Conservation (phyloP, 2,329 filamentous ascomycete species). For the Taxawa tesnikishii region DNA sequence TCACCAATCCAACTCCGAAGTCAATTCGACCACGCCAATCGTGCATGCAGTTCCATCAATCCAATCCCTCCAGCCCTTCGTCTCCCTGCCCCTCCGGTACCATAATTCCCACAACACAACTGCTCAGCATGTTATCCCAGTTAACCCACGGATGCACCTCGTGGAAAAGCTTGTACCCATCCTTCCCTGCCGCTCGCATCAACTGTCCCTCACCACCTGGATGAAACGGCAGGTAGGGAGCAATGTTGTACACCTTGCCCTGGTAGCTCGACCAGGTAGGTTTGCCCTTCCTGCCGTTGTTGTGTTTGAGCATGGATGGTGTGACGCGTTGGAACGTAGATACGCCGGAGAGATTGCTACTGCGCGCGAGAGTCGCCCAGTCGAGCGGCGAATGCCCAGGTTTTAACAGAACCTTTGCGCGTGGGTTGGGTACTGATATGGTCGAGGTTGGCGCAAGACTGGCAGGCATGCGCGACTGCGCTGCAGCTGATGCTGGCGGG, state of each 20-base stretch:
- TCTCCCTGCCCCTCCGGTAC: constrained; percentile 36
- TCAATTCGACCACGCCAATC: background rate
- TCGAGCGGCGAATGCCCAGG: constrained; percentile 91
- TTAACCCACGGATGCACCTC: constrained; percentile 58
- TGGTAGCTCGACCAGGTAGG: constrained; percentile 87
- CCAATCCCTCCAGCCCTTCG: constrained; percentile 44
- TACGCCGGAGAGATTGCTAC: constrained; percentile 35
- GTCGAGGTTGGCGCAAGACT: constrained; percentile 23
- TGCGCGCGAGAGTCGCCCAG: constrained; percentile 78
- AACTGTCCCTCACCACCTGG: constrained; percentile 74
- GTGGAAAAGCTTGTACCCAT: constrained; percentile 51
- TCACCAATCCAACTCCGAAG: background rate
- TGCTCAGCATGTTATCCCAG: constrained; percentile 53
- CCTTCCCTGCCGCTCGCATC: constrained; percentile 65
- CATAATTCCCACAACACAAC: constrained; percentile 50
- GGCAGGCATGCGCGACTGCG: constrained; percentile 7
- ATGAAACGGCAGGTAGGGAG: constrained; percentile 80
- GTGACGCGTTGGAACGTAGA: constrained; percentile 58
- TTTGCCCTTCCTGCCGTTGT: constrained; percentile 71
- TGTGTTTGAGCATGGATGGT: constrained; percentile 62
- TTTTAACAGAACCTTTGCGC: constrained; percentile 62
- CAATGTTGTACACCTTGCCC: constrained; percentile 88
- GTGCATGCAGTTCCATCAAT: constrained; percentile 23
- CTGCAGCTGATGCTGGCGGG: constrained; percentile 23
- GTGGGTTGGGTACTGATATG: constrained; percentile 28